phyloP scores from a whole-genome alignment of 139 green algal genomes.

The Chlamydomonas sp. region DNA sequence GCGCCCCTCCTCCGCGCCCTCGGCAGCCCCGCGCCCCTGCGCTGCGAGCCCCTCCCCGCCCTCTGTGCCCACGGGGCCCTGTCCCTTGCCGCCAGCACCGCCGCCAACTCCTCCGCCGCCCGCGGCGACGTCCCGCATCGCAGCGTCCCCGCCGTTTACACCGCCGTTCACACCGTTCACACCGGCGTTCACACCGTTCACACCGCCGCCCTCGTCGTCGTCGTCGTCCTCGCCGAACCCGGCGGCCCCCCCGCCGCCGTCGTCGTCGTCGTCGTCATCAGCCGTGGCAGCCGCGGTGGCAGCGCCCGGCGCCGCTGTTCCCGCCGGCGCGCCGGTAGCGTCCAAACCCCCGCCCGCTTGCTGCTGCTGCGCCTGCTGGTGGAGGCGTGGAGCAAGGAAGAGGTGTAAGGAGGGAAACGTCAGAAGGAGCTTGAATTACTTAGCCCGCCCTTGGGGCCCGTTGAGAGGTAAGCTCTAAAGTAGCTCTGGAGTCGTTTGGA shows the following conservation, averaged over 20 bases:
- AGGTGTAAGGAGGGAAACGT: too few relatives aligned
- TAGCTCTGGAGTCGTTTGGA: too few relatives aligned
- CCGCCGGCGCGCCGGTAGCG: too few relatives aligned
- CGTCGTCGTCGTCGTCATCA: slow-evolving; percentile 26
- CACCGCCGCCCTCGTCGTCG: slow-evolving; percentile 11
- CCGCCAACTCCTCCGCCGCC: too few relatives aligned
- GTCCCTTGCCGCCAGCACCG: background rate
- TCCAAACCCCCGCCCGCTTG: background rate
- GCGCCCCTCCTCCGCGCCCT: background rate
- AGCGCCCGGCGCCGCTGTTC: too few relatives aligned
- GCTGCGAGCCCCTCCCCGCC: background rate
- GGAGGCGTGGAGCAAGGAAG: too few relatives aligned
- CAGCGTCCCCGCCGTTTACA: background rate
- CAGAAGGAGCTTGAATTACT: too few relatives aligned
- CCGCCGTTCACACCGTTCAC: background rate
- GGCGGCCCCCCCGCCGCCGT: slow-evolving; percentile 12
- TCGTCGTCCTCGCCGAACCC: slow-evolving; percentile 18
- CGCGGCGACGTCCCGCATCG: too few relatives aligned
- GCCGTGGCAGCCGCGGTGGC: too few relatives aligned
- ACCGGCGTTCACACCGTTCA: too few relatives aligned
- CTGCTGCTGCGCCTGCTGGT: slow-evolving; percentile 22
- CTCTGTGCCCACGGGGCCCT: background rate
- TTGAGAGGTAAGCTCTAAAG: too few relatives aligned
- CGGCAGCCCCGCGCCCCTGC: background rate
- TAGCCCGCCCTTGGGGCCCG: too few relatives aligned